Conservation (phyloP, 306 rosid genomes). For the Corylus avellana region DNA sequence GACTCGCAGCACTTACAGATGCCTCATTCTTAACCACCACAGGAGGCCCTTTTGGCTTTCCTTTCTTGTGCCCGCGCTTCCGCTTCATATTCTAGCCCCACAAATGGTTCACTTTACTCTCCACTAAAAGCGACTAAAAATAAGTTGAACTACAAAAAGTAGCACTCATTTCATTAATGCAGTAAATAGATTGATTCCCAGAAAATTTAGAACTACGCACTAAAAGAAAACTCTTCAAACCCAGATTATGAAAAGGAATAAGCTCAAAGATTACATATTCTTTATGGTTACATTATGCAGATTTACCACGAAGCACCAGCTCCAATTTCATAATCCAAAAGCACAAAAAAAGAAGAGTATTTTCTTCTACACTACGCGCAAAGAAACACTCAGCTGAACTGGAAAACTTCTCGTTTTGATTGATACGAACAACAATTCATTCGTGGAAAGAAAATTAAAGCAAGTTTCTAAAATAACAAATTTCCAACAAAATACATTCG, state of each 20-base stretch:
- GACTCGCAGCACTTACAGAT: constrained; percentile 11
- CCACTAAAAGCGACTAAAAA: constrained; percentile 24
- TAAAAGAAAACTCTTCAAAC: neutral
- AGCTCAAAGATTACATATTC: neutral
- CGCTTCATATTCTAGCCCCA: constrained; percentile 67
- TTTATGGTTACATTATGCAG: neutral
- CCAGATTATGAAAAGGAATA: neutral
- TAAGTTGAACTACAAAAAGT: constrained; percentile 21
- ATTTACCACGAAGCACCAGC: neutral
- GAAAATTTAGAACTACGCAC: neutral
- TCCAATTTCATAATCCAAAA: neutral
- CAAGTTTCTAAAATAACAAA: neutral
- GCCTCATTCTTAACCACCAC: constrained; percentile 30
- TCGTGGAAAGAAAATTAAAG: neutral
- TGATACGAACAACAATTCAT: neutral
- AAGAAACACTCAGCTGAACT: neutral
- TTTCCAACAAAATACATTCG: neutral
- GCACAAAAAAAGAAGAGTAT: neutral
- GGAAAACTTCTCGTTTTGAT: neutral
- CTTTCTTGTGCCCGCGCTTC: constrained; percentile 81
- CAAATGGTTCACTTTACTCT: constrained; percentile 1
- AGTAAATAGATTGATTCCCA: neutral
- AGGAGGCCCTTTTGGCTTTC: constrained; percentile 49
- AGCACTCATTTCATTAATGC: neutral
- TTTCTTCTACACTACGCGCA: neutral